Evolutionary conservation across 2,329 filamentous ascomycete genomes (phyloP), one percentile per base, ranked within the genome.

Genomic region (Triangularia setosa): DNA sequence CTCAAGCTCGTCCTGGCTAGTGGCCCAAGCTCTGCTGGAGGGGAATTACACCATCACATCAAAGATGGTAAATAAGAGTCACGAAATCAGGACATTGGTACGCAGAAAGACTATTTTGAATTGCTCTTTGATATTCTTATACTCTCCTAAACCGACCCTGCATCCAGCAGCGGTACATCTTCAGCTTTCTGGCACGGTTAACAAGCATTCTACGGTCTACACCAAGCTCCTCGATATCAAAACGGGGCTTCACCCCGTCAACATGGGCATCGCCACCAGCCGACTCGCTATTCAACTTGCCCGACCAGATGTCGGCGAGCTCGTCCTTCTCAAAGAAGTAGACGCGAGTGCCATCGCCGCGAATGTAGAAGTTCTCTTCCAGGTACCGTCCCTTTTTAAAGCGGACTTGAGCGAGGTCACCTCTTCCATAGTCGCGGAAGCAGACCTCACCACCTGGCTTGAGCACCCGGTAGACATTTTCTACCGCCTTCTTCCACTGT

Each of bases 161-260:
- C 75, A 96, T 86, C 93, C 95, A 99, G 80, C 94, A 98, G 66
- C 95, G 87, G 78, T 98, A 98, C 95, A 99, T 99, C 79, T 98
- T 99, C 58, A 97, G 81, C 78, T 93, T 90, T 73, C 89, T 86
- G 62, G 93, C 91, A 69, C 95, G 87, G 76, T 99, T 99, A 63
- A 99, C 92, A 62, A 99, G 83, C 80, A 99, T 84, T 65, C 95
- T 87, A 69, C 92, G 88, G 75, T 99, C 95, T 62, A 94, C 84
- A 25, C 90, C 95, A 35, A 98, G 83, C 56, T 95, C 86, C 63
- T 90, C 79, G 56, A 97, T 80, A 58, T 92, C 86, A 71, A 98
- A 92, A 0, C 85, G 72, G 96, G 91, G 1, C 62, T 73, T 70
- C n/a, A 35, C 69, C 67, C 62, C 69, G 25, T 72, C 70, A 27